Conservation (phyloP, 345 rosid species). For the Schrenkiella parvula region DNA sequence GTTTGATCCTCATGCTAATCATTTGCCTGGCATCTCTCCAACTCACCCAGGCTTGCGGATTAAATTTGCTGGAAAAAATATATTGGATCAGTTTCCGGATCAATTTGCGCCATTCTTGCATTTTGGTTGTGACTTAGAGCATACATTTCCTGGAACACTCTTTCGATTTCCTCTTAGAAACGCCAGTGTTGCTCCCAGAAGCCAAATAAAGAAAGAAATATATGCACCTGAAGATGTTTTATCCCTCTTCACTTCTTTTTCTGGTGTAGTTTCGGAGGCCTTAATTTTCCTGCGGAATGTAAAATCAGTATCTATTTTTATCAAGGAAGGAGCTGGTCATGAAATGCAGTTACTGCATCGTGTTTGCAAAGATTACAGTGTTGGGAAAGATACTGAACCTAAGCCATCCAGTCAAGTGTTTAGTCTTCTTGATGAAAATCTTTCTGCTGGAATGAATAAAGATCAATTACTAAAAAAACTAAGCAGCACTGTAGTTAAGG, state of each 20-base stretch:
- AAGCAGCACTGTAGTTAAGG: constrained; percentile 51
- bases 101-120: constrained; percentile 90
- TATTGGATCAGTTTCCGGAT: constrained; percentile 94
- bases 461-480: constrained; percentile 66
- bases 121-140: constrained; percentile 90
- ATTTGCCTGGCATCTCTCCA: constrained; percentile 93
- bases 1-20: constrained; percentile 96
- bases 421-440: constrained; percentile 54
- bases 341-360: constrained; percentile 82
- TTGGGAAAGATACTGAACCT: constrained; percentile 50
- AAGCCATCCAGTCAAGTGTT: constrained; percentile 48
- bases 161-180: constrained; percentile 94
- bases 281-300: constrained; percentile 82
- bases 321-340: constrained; percentile 73
- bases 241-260: constrained; percentile 79
- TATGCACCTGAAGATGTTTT: constrained; percentile 81
- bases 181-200: constrained; percentile 60
- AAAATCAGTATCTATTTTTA: constrained; percentile 64
- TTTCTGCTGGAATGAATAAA: constrained; percentile 62
- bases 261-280: constrained; percentile 71
- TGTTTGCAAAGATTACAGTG: constrained; percentile 52
- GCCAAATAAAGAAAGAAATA: constrained; percentile 82
- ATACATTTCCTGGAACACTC: constrained; percentile 83
- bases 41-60: constrained; percentile 96
- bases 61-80: constrained; percentile 76